phyloP scores from a whole-genome alignment of 257 asterid species.

The Solanum habrochaites region DNA sequence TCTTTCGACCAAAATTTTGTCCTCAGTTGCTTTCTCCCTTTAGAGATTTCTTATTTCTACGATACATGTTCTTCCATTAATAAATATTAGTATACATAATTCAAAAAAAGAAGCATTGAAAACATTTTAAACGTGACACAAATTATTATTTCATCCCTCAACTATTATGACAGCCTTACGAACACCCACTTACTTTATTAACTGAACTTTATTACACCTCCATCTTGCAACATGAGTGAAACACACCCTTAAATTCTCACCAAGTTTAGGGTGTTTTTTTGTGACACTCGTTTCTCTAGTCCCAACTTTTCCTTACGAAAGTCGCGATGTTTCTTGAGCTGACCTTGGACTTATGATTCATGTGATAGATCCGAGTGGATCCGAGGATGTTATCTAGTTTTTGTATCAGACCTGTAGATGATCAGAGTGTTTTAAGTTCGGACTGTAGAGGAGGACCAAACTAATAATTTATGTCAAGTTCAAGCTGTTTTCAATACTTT shows the following conservation, averaged over 20 bases:
- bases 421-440: no score
- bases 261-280: not conserved
- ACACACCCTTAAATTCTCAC: not conserved
- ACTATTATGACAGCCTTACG: not conserved
- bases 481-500: no score
- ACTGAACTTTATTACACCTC: not conserved
- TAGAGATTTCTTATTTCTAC: not conserved
- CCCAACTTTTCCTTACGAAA: not conserved
- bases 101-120: not conserved
- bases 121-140: not conserved
- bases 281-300: not conserved
- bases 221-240: no score
- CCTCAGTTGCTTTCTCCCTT: not conserved
- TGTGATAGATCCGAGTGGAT: no score
- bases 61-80: not conserved
- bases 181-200: not conserved
- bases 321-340: not conserved
- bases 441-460: not conserved
- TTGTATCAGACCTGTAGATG: no score
- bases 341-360: no score
- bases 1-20: not conserved
- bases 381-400: no score
- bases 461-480: not conserved
- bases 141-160: not conserved
- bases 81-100: no score